Base-by-base conservation (phyloP, 139 green algal species). In the Yamagishiella unicocca region DNA sequence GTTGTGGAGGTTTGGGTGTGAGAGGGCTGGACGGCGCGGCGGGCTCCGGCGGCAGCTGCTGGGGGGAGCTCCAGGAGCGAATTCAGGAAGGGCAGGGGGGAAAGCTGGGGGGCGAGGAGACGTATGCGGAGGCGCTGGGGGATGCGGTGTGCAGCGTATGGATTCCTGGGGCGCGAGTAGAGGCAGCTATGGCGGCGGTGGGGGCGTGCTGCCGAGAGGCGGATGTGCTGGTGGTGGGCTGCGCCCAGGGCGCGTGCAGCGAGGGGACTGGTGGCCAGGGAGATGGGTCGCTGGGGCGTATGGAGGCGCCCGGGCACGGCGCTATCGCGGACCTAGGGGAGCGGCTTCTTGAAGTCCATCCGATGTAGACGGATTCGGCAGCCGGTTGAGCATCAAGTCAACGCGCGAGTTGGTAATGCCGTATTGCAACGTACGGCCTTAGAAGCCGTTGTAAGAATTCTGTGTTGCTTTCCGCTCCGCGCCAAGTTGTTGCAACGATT, bases 391-490 rank as follows among this genome's bases (percentile, higher is more conserved):
- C 22, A 8, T 12, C 19, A n/a, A 31, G 19, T 68, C 22, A 68
- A 12, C 29, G 21, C 22, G 22, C 29, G 22, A 29, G 73, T 58
- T 43, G 27, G 67, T 40, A 35, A 33, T 46, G 67, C 67, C 19
- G 71, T 81, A 62, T 45, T 73, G 29, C 31, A 78, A 72, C 21
- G 70, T 78, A 78, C 70, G 70, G 70, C 70, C 70, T 78, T 78
- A 78, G 70, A 78, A 78, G 40, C 70, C 6, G 70, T 78, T 78
- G 70, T 33, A 33, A 29, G 35, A 38, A 53, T 46, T 12, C 54
- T 24, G 54, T 53, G 33, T 71, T 71, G 62, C n/a, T 9, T 19
- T n/a, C n/a, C n/a, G n/a, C n/a, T n/a, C n/a, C n/a, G n/a, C n/a
- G n/a, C n/a, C n/a, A n/a, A n/a, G n/a, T n/a, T n/a, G n/a, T n/a